Percentiles rank a stretch among this genome's conserved stretches.
These are phyloP conservation scores for Phylloporus rhodoxanthus DNA, from an alignment of 768 basidiomycete genomes.

Conservation along the genomic window DNA sequence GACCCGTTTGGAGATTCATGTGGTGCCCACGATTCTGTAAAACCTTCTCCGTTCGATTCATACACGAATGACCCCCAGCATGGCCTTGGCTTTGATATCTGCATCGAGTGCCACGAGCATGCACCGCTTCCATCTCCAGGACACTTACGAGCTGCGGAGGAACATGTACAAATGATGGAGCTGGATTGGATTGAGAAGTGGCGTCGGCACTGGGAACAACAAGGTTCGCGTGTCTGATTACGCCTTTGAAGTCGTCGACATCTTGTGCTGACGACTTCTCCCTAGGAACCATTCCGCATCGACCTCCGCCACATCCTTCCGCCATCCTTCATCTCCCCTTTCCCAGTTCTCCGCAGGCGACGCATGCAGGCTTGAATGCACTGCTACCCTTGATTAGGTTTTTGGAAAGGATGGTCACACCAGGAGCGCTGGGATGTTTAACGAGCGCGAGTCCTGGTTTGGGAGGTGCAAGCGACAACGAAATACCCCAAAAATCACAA, in stretches of 20 bases:
- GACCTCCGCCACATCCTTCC: constrained; percentile 68
- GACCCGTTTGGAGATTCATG: constrained; percentile 15
- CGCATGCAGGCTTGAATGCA: constrained; percentile 46
- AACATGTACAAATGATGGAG: constrained; percentile 64
- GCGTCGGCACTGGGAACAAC: constrained; percentile 20
- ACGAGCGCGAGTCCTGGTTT: constrained; percentile 3
- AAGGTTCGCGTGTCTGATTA: constrained; percentile 1
- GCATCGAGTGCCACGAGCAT: constrained; percentile 81
- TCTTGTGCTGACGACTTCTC: constrained; percentile 8
- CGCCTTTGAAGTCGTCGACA: neutral
- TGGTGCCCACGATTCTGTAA: constrained; percentile 10
- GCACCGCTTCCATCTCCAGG: constrained; percentile 66
- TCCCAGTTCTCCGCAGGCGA: constrained; percentile 60
- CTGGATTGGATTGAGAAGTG: constrained; percentile 53
- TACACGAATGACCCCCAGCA: constrained; percentile 37
- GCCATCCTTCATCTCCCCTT: constrained; percentile 71
- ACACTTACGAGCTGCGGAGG: constrained; percentile 69
- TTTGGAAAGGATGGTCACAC: constrained; percentile 59
- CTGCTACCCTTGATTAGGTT: constrained; percentile 63
- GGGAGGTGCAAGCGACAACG: constrained; percentile 1
- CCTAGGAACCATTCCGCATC: constrained; percentile 36
- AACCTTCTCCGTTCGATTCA: constrained; percentile 32
- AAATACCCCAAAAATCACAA: constrained; percentile 5
- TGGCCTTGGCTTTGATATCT: constrained; percentile 76
- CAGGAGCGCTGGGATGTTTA: constrained; percentile 27